Conservation (phyloP, 2,329 filamentous ascomycete genomes). For the Colletotrichum orbiculare region DNA sequence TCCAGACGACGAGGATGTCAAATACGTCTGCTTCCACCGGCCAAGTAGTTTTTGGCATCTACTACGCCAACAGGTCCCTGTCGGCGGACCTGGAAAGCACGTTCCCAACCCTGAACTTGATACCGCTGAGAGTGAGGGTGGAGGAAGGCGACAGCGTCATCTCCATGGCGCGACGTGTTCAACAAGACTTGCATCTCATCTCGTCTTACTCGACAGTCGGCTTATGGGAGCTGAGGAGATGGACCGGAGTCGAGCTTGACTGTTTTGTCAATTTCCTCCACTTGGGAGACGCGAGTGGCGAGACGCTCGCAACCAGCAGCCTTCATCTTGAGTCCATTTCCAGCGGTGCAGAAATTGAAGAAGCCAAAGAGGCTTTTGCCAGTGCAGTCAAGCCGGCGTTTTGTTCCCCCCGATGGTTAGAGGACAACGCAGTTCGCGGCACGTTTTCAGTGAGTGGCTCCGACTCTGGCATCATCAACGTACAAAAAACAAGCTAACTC, state of each 20-base stretch:
- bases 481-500: slow-evolving; percentile 7
- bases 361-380: background rate
- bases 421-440: slow-evolving; percentile 41
- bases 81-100: slow-evolving; percentile 58
- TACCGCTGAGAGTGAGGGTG: slow-evolving; percentile 72
- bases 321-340: slow-evolving; percentile 5
- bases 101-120: slow-evolving; percentile 81
- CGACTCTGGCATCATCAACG: background rate
- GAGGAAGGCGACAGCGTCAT: slow-evolving; percentile 50
- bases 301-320: background rate
- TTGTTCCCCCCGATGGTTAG: slow-evolving; percentile 34
- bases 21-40: slow-evolving; percentile 19
- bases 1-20: background rate
- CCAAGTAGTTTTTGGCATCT: slow-evolving; percentile 78
- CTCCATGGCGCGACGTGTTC: slow-evolving; percentile 69
- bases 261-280: slow-evolving; percentile 86
- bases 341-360: slow-evolving; percentile 43
- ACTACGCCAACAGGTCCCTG: slow-evolving; percentile 80
- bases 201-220: slow-evolving; percentile 64
- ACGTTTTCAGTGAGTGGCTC: slow-evolving; percentile 47
- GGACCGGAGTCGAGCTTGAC: slow-evolving; percentile 78
- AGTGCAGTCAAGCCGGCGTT: background rate
- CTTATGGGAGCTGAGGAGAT: slow-evolving; percentile 77
- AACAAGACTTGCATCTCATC: slow-evolving; percentile 74
- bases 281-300: slow-evolving; percentile 41